Base-by-base conservation (phyloP, 2,329 filamentous ascomycete genomes). In the Calonectria hongkongensis region DNA sequence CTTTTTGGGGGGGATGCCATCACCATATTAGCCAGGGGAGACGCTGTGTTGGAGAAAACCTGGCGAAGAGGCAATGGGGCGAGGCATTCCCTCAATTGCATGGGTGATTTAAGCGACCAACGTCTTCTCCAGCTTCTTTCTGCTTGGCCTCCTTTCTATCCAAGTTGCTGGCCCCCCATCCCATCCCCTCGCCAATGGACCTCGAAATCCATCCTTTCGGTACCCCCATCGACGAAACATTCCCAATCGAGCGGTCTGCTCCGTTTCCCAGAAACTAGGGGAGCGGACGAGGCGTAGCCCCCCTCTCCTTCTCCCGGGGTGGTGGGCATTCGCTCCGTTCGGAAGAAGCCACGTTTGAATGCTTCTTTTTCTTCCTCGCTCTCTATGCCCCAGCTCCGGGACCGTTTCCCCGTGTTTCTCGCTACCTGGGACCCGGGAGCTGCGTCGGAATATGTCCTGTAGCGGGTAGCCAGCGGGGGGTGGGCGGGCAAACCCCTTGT, bases 361-460 rank as follows among this genome's bases (percentile, higher is more conserved):
- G 56, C 56, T 62, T 62, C 56, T 28, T 43, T 41, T 43, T 43
- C 18, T 48, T 39, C 18, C 16, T 33, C 48, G 12, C 28, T 5
- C 36, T 54, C 25, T 47, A 41, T 21, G 18, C 63, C 63, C 25
- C n/a, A 43, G 36, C 45, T 51, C 65, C 50, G 27, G 65, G 50
- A 67, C 12, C 27, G 50, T 33, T 58, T 66, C 39, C 50, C 64
- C 64, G 47, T 45, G 36, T 58, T 67, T 58, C 65, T 58, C 65
- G 50, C 65, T 58, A 58, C 65, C 65, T 67, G 65, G 39, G 39
- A 41, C 50, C 65, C 48, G 64, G 64, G 64, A 66, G 51, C 51
- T 58, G 30, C n/a, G 51, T 58, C 51, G 51, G 51, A 58, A 21
- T 39, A n/a, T 36, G n/a, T 54, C 51, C 51, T 39, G 30, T 58